These are phyloP conservation scores for Melaleuca alternifolia DNA, from an alignment of 345 rosid species.

Conservation along the genomic window DNA sequence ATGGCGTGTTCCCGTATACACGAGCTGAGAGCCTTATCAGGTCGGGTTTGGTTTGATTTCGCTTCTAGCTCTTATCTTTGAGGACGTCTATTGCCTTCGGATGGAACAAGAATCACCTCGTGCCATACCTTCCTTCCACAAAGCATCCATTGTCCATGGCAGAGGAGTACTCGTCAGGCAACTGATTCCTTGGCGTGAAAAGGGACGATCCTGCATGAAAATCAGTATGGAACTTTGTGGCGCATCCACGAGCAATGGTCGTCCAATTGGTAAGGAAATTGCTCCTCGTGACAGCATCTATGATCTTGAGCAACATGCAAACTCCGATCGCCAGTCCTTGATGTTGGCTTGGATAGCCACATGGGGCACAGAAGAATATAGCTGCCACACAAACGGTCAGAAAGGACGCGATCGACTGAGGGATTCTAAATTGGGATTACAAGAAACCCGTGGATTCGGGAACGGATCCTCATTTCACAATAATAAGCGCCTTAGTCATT, in stretches of 20 bases:
- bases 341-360: not conserved
- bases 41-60: not conserved
- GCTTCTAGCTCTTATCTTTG: not conserved
- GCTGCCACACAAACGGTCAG: not conserved
- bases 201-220: not conserved
- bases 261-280: constrained; percentile 1
- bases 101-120: constrained; percentile 5
- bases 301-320: not conserved
- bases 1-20: constrained; percentile 5
- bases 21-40: not conserved
- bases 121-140: not conserved
- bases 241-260: not conserved
- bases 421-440: not conserved
- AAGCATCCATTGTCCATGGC: not conserved
- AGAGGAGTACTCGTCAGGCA: not conserved
- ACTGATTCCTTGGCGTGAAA: not conserved
- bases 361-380: not conserved
- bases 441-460: not conserved
- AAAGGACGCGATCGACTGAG: constrained; percentile 1
- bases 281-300: not conserved
- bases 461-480: not conserved
- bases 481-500: not conserved
- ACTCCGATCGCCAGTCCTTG: not conserved
- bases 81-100: not conserved
- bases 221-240: not conserved